These are phyloP conservation scores for Phytophthora syringae DNA, from an alignment of 352 stramenopile species.

Conservation along the genomic window DNA sequence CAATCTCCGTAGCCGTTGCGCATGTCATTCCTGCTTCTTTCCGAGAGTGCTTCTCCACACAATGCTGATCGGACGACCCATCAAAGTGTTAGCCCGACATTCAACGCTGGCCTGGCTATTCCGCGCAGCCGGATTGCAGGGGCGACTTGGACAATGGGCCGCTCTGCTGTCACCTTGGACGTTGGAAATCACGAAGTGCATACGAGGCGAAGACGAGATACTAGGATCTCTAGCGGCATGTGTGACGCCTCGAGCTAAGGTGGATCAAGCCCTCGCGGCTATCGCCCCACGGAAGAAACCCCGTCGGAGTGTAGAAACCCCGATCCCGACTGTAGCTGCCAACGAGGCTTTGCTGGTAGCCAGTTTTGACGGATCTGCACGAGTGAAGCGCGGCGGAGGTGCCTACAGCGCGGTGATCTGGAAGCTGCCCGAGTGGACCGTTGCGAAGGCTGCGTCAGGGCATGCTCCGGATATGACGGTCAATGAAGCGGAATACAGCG, in stretches of 20 bases:
- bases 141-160: background rate
- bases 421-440: background rate
- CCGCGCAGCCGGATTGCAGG: background rate
- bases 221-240: background rate
- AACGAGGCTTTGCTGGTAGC: background rate
- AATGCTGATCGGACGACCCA: background rate
- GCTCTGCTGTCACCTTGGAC: background rate
- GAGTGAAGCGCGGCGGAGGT: no score
- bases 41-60: no score
- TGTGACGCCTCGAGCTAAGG: background rate
- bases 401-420: no score
- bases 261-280: background rate
- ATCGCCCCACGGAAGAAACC: background rate
- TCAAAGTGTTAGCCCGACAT: background rate
- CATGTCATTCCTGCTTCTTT: no score
- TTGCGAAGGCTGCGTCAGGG: background rate
- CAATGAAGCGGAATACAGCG: no score
- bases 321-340: background rate
- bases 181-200: background rate
- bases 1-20: no score
- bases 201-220: background rate
- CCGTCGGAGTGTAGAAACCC: background rate
- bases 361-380: no score
- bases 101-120: conserved; percentile 8
- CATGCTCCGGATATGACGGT: no score